phyloP scores from a whole-genome alignment of 139 green algal genomes.

The Chlorella sp. region DNA sequence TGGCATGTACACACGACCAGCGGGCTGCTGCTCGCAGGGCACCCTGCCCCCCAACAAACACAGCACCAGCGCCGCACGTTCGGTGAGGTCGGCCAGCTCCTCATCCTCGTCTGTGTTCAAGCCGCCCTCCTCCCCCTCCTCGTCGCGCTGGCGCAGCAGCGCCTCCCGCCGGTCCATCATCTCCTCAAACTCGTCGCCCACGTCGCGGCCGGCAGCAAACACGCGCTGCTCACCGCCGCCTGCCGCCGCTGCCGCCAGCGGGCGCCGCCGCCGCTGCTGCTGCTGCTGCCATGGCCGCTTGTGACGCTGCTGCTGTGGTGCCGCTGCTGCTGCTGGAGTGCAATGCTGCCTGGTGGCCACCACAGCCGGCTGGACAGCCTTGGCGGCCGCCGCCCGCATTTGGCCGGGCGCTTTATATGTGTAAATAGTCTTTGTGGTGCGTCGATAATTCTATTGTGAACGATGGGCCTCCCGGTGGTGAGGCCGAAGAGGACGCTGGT shows the following conservation, averaged over 20 bases:
- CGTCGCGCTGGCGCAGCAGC: constrained; percentile 16
- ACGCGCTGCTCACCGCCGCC: background rate
- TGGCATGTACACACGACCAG: too few species aligned
- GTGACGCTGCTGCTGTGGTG: background rate
- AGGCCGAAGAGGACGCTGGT: too few species aligned
- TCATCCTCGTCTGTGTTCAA: constrained; percentile 27
- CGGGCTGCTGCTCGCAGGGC: too few species aligned
- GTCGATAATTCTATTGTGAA: too few species aligned
- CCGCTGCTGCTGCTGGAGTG: background rate
- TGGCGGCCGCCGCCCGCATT: too few species aligned
- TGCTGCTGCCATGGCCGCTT: background rate
- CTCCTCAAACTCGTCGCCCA: constrained; percentile 29
- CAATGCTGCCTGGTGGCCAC: background rate
- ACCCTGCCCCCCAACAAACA: background rate
- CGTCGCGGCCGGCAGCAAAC: background rate
- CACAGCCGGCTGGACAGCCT: too few species aligned
- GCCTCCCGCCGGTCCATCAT: constrained; percentile 15
- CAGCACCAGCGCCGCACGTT: background rate
- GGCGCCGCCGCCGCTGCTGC: constrained; percentile 5
- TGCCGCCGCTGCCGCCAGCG: background rate
- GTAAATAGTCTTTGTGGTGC: too few species aligned
- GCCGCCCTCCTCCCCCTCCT: background rate
- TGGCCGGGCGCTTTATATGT: too few species aligned
- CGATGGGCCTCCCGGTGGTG: too few species aligned
- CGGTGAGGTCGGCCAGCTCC: constrained; percentile 19